These are phyloP conservation scores for Xylariaceae sp. DNA, from an alignment of 2,329 filamentous ascomycete genomes.

Conservation along the genomic window DNA sequence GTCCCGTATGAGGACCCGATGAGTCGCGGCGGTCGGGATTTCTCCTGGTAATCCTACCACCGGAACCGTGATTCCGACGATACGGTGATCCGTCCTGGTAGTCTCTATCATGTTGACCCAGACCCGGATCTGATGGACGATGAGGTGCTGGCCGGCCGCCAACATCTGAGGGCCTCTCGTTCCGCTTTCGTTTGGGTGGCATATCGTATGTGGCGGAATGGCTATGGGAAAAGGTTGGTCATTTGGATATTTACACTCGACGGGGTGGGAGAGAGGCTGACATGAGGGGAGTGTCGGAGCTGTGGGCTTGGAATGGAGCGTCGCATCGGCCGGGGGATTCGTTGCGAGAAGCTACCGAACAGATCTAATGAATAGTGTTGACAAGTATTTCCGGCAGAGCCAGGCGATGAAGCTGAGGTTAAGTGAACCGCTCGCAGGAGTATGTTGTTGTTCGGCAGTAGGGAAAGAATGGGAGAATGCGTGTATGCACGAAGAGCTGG, in stretches of 20 bases:
- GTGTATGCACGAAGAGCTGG: constrained; percentile 19
- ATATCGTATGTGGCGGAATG: constrained; percentile 33
- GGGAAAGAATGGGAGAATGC: constrained; percentile 10
- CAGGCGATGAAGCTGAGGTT: no score
- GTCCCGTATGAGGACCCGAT: constrained; percentile 33
- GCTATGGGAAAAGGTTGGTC: constrained; percentile 20
- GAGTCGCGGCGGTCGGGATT: constrained; percentile 48
- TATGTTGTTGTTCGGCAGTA: neutral
- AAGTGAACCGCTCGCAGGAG: no score
- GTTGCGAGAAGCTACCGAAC: constrained; percentile 8
- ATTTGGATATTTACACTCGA: constrained; percentile 17
- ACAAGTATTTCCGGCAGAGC: no score
- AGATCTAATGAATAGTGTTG: neutral
- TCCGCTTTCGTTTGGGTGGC: constrained; percentile 57
- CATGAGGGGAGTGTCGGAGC: constrained; percentile 14
- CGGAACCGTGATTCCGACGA: constrained; percentile 38
- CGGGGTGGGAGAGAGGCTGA: constrained; percentile 16
- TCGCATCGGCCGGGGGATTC: constrained; percentile 19
- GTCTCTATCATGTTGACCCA: constrained; percentile 55
- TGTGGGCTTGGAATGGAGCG: constrained; percentile 9
- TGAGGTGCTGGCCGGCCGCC: constrained; percentile 55
- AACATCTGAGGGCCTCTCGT: constrained; percentile 44
- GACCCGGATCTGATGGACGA: constrained; percentile 50
- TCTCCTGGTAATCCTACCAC: constrained; percentile 42
- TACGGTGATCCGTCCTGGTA: constrained; percentile 35